Evolutionary conservation across 192 early-diverging fungal genomes (phyloP).

Genomic region (Piromyces sp.): DNA sequence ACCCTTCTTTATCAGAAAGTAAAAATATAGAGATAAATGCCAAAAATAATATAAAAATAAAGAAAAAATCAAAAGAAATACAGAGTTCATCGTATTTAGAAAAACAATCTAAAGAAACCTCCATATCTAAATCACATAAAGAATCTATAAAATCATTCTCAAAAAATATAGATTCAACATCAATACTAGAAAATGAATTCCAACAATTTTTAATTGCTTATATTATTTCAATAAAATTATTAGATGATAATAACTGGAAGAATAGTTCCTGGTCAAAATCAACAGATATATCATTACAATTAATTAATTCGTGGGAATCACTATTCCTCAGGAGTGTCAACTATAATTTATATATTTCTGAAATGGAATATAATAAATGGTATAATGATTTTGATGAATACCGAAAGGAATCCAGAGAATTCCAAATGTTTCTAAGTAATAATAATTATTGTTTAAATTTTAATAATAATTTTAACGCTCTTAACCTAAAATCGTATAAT

Average conservation of each 20-base stretch:
- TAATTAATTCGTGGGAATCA: neutral
- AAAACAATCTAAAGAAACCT: neutral
- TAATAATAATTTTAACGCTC: neutral
- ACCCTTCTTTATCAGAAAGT: neutral
- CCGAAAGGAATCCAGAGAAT: neutral
- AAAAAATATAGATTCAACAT: neutral
- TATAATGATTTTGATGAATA: neutral
- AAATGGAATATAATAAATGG: neutral
- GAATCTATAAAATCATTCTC: neutral
- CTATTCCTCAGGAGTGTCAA: neutral
- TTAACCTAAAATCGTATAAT: neutral
- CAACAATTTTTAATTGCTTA: neutral
- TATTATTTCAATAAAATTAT: neutral
- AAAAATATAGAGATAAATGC: neutral
- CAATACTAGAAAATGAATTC: neutral
- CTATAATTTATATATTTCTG: neutral
- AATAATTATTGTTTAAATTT: neutral
- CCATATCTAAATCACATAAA: neutral
- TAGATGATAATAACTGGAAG: neutral
- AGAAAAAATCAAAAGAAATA: neutral
- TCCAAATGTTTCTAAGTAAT: neutral
- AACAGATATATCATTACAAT: neutral
- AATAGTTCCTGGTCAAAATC: neutral
- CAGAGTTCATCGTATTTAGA: neutral
- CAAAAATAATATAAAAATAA: neutral